These are phyloP conservation scores for Hyphopichia buzzinii DNA, from an alignment of 1,139 yeast species.

Conservation along the genomic window DNA sequence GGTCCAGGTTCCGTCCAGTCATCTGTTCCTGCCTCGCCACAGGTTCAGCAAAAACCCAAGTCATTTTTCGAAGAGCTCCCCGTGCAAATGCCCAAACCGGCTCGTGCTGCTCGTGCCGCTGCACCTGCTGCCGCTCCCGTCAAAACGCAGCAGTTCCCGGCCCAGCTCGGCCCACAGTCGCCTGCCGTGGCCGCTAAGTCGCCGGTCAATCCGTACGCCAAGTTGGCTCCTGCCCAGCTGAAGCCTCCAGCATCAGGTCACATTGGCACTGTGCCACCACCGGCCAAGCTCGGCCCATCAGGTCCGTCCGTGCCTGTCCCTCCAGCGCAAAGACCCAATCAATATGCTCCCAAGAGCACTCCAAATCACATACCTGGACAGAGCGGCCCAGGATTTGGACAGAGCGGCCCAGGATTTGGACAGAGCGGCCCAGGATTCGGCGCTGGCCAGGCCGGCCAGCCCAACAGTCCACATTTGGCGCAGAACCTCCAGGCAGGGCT, in stretches of 20 bases:
- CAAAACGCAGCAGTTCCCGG: conserved; percentile 1
- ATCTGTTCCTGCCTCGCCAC: conserved; percentile 8
- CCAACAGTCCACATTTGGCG: not conserved
- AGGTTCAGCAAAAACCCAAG: conserved; percentile 10
- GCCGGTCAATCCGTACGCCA: conserved; percentile 18
- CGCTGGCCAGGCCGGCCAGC: not conserved
- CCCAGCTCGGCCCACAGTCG: conserved; percentile 1
- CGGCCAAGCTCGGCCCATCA: not conserved
- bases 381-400: not conserved
- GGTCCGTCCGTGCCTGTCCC: not conserved
- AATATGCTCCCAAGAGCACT: conserved; percentile 3
- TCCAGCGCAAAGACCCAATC: not conserved
- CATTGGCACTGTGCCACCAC: conserved; percentile 6
- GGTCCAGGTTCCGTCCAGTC: conserved; percentile 7
- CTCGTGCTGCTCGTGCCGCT: conserved; percentile 31
- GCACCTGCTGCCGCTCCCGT: conserved; percentile 14
- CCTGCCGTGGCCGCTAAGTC: conserved; percentile 6
- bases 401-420: not conserved
- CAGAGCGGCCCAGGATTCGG: not conserved
- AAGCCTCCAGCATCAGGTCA: not conserved
- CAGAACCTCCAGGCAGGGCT: conserved; percentile 1
- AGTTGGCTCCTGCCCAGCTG: conserved; percentile 5
- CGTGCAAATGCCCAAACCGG: conserved; percentile 23
- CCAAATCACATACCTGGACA: not conserved
- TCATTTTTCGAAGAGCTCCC: conserved; percentile 60